phyloP scores from a whole-genome alignment of 1,284 basidiomycete genomes.

The Testicularia cyperi region DNA sequence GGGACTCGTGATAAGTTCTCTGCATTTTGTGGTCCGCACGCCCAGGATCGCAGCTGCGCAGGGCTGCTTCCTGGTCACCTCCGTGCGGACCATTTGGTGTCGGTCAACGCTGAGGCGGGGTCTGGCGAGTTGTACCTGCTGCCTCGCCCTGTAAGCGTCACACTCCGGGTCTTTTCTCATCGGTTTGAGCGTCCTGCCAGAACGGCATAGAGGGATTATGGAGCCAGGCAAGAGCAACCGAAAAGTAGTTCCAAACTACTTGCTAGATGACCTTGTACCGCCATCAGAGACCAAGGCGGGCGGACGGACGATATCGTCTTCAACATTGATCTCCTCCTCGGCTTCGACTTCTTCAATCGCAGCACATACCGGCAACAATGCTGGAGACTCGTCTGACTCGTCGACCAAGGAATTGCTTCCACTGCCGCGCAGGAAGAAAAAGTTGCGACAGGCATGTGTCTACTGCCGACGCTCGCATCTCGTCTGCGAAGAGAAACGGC shows the following conservation, averaged over 20 bases:
- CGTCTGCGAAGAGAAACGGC: slow-evolving; percentile 36
- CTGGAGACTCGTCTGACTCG: neutral
- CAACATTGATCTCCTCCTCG: neutral
- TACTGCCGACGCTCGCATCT: slow-evolving; percentile 34
- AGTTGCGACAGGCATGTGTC: slow-evolving; percentile 30
- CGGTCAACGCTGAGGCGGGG: too few species aligned
- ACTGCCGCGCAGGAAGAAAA: slow-evolving; percentile 28
- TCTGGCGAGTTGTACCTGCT: too few species aligned
- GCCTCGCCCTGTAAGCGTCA: too few species aligned
- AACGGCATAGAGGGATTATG: neutral
- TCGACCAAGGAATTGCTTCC: neutral
- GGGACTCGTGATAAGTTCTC: too few species aligned
- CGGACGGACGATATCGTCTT: neutral
- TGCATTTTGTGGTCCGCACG: too few species aligned
- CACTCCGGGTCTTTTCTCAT: too few species aligned
- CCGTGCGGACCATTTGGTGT: too few species aligned
- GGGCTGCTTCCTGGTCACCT: too few species aligned
- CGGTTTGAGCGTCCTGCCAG: too few species aligned
- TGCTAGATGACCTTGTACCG: slow-evolving; percentile 27
- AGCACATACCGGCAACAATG: neutral
- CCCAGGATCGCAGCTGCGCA: too few species aligned
- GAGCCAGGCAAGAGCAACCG: slow-evolving; percentile 3
- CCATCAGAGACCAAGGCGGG: slow-evolving; percentile 3
- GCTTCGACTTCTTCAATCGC: neutral
- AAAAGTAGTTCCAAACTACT: slow-evolving; percentile 36